Percentiles rank a stretch among this genome's conserved stretches.
phyloP scores from a whole-genome alignment of 208 protist genomes.

The Naegleria gruberi region DNA sequence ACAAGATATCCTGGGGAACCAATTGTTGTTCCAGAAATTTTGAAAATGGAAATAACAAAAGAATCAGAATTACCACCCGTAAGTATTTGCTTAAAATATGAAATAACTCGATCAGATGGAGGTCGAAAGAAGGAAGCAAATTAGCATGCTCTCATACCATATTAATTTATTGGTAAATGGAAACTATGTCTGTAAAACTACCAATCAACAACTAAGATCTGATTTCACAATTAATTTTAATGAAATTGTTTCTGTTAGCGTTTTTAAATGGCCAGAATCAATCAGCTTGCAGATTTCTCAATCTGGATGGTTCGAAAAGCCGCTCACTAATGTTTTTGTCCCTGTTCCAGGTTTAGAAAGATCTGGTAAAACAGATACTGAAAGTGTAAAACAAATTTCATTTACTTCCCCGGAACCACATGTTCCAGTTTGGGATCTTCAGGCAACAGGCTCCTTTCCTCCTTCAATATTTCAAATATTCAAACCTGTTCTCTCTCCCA shows the following conservation, averaged over 20 bases:
- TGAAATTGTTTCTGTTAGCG: background rate
- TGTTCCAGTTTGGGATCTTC: background rate
- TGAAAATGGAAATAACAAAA: background rate
- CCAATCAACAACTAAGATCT: background rate
- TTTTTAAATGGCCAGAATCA: slow-evolving; percentile 13
- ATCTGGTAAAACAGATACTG: no score
- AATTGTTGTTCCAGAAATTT: background rate
- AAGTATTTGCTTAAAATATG: background rate
- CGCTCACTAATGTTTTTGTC: background rate
- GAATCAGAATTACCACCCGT: background rate
- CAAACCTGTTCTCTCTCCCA: background rate
- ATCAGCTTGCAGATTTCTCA: background rate
- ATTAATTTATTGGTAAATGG: background rate
- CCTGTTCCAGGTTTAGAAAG: background rate
- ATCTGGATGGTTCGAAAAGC: background rate
- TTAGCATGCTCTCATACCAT: background rate
- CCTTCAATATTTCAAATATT: background rate
- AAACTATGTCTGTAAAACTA: background rate
- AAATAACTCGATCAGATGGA: no score
- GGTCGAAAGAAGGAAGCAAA: background rate
- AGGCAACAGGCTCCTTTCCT: background rate
- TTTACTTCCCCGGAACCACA: background rate
- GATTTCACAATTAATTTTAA: background rate
- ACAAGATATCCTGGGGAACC: background rate
- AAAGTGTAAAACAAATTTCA: background rate